A percentile compares a stretch with the other conserved stretches of the same genome.
These are phyloP conservation scores for Camellia oleifera DNA, from an alignment of 179 eudicot genomes.

Conservation along the genomic window DNA sequence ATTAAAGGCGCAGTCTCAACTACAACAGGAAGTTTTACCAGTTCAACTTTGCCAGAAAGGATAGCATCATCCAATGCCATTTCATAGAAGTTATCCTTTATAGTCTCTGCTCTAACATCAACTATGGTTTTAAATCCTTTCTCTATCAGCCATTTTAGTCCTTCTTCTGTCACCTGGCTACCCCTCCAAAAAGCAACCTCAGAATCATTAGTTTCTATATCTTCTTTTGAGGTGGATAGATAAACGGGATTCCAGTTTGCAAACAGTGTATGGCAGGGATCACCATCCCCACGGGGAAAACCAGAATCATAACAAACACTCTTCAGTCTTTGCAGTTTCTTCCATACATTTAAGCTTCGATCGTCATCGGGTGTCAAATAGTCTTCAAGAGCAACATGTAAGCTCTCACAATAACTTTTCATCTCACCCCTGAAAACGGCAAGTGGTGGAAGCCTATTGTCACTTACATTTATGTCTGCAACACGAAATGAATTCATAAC, in stretches of 20 bases:
- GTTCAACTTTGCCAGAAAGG: constrained; percentile 60
- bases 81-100: constrained; percentile 71
- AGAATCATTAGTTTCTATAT: constrained; percentile 30
- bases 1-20: constrained; percentile 78
- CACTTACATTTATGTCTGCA: constrained; percentile 44
- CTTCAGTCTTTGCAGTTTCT: constrained; percentile 77
- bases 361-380: constrained; percentile 61
- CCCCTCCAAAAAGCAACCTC: constrained; percentile 87
- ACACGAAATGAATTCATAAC: constrained; percentile 45
- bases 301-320: constrained; percentile 93
- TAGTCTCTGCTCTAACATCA: constrained; percentile 81
- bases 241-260: constrained; percentile 89
- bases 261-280: constrained; percentile 69
- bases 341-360: constrained; percentile 67
- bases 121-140: constrained; percentile 79
- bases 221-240: constrained; percentile 53
- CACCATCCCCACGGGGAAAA: constrained; percentile 63
- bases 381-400: constrained; percentile 86
- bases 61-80: constrained; percentile 53
- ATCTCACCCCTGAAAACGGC: constrained; percentile 83
- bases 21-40: constrained; percentile 75
- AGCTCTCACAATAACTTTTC: constrained; percentile 94
- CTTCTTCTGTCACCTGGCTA: constrained; percentile 93
- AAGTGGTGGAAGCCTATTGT: constrained; percentile 83
- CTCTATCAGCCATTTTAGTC: constrained; percentile 74